Percentiles rank a stretch among this genome's conserved stretches.
phyloP scores from a whole-genome alignment of 352 stramenopile genomes.

The Plasmopara halstedii region DNA sequence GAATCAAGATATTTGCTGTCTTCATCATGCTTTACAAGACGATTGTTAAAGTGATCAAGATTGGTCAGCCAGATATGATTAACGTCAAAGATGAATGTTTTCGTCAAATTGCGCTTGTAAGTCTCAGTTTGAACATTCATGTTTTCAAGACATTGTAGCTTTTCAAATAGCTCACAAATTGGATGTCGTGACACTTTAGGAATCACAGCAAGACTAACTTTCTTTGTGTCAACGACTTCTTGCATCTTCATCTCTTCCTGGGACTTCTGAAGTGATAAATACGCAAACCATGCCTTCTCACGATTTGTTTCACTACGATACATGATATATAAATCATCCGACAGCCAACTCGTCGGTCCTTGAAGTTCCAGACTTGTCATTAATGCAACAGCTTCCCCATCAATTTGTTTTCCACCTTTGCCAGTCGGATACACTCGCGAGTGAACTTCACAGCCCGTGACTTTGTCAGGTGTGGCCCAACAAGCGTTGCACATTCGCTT shows the following conservation, averaged over 20 bases:
- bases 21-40: constrained; percentile 9
- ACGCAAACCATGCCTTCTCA: constrained; percentile 50
- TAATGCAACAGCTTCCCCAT: constrained; percentile 13
- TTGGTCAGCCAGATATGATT: constrained; percentile 90
- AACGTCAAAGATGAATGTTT: constrained; percentile 83
- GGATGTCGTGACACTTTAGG: constrained; percentile 61
- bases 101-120: constrained; percentile 60
- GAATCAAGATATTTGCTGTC: constrained; percentile 14
- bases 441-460: constrained; percentile 61
- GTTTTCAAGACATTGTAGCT: constrained; percentile 69
- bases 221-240: too few relatives aligned
- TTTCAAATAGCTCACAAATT: constrained; percentile 46
- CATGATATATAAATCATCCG: constrained; percentile 71
- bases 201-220: constrained; percentile 27
- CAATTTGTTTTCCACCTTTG: constrained; percentile 10
- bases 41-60: constrained; percentile 77
- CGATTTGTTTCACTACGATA: constrained; percentile 70
- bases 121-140: constrained; percentile 49
- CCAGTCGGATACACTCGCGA: constrained; percentile 30
- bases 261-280: constrained; percentile 32
- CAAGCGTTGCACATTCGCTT: constrained; percentile 78
- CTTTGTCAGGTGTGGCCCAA: constrained; percentile 50
- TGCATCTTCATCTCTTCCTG: constrained; percentile 21
- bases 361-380: constrained; percentile 48
- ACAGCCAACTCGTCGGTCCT: constrained; percentile 73